Conservation (phyloP, 768 basidiomycete genomes). For the Russula griseocarnosa region DNA sequence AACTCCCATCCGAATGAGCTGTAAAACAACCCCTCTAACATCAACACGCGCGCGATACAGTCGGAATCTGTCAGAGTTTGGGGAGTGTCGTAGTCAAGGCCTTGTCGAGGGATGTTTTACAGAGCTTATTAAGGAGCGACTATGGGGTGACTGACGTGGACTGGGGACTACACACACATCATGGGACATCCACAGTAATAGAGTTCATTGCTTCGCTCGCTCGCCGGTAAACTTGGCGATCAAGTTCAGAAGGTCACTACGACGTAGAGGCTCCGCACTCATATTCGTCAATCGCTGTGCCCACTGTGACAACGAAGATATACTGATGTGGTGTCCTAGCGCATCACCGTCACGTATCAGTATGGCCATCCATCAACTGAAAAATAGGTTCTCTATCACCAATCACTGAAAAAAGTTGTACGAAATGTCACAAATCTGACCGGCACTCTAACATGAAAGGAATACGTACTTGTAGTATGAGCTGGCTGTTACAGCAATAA, state of each 20-base stretch:
- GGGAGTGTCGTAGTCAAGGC: not conserved
- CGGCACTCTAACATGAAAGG: not conserved
- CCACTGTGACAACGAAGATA: slow-evolving; percentile 30
- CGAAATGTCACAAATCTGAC: not conserved
- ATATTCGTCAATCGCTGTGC: slow-evolving; percentile 1
- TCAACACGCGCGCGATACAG: no score
- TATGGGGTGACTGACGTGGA: not conserved
- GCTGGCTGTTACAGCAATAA: slow-evolving; percentile 98
- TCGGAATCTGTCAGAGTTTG: not conserved
- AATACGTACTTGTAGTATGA: slow-evolving; percentile 78
- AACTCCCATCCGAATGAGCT: no score
- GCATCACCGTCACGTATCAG: not conserved
- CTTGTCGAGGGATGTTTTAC: not conserved
- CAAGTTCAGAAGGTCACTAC: slow-evolving; percentile 74
- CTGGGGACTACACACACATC: not conserved
- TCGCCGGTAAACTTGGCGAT: slow-evolving; percentile 78
- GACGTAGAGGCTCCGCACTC: slow-evolving; percentile 64
- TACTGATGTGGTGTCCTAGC: slow-evolving; percentile 73
- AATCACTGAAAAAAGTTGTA: slow-evolving; percentile 56
- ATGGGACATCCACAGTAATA: slow-evolving; percentile 13
- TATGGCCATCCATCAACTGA: no score
- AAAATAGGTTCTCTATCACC: slow-evolving; percentile 58
- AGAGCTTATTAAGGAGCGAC: not conserved
- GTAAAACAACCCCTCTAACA: no score
- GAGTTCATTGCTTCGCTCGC: slow-evolving; percentile 35